Base-by-base conservation (phyloP, 2,329 filamentous ascomycete genomes). In the Didymella keratinophila region DNA sequence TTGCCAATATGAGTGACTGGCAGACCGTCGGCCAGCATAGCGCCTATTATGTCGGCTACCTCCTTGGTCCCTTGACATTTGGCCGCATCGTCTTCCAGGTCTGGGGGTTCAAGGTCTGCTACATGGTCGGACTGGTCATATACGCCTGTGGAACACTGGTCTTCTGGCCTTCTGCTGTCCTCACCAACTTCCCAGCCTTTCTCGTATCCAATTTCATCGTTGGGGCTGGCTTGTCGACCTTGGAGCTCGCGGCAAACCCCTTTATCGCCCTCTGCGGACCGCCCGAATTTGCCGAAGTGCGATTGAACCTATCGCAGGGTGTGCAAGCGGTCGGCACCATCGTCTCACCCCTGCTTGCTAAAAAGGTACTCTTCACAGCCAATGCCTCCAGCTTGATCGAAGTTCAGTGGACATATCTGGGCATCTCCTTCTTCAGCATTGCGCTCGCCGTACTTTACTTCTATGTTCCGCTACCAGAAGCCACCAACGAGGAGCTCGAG, bases 1-100 rank as follows among this genome's bases (percentile, higher is more conserved):
- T 92, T 6, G 84, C 88, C 14, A 69, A 83, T 21, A 88, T 90
- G 82, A 84, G 81, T 1, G 75, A 81, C 0, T 82, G 85, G 7
- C 83, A 92, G 73, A 88, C 84, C 0, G 78, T 92, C 3, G 88
- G 87, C 1, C 82, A 92, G 37, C 89, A 89, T 21, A 86, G 84
- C 57, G 83, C 87, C 5, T 93, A 93, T 71, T 93, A 89, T 71
- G 85, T 84, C 14, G 88, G 85, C 1, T 93, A 93, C 71, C 81
- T 92, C 54, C 79, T 90, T 25, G 90, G 88, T 0, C 88, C 90
- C 0, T 73, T 92, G 5, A 82, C 89, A 1, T 85, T 92, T 12
- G 90, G 90, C 2, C 79, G 81, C 3, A 74, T 82, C 7, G 79
- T 87, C 1, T 78, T 89, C 47, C 83, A 83, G 57, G 78, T 79